phyloP scores from a whole-genome alignment of 2,329 filamentous ascomycete genomes.

The Coleophoma crateriformis region DNA sequence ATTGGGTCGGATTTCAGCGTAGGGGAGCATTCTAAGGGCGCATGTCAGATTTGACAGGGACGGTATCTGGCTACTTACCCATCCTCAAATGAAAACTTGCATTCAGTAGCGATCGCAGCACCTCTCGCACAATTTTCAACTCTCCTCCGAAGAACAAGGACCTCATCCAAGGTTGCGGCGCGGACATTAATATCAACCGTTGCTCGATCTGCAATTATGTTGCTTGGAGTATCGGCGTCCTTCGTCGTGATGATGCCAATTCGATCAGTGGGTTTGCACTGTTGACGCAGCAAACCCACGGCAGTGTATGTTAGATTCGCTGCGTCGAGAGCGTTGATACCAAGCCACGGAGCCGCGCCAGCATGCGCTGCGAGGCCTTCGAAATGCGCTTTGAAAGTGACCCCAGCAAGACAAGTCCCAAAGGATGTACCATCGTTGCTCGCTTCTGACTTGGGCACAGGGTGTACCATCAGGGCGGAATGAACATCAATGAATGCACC shows the following conservation, averaged over 20 bases:
- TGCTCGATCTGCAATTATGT: background rate
- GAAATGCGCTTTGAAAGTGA: conserved; percentile 5
- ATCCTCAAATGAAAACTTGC: conserved; percentile 1
- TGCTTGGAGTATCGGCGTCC: background rate
- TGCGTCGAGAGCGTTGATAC: conserved; percentile 35
- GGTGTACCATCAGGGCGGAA: conserved; percentile 33
- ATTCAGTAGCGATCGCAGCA: conserved; percentile 5
- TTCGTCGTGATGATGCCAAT: conserved; percentile 20
- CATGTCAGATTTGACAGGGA: background rate
- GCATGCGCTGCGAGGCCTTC: conserved; percentile 25
- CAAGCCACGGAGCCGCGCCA: conserved; percentile 27
- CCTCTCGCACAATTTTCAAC: conserved; percentile 5
- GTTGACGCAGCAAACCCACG: conserved; percentile 25
- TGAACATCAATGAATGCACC: conserved; percentile 35
- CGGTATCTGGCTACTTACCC: background rate
- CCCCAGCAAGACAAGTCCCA: background rate
- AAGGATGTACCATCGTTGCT: background rate
- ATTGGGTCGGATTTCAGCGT: conserved; percentile 1
- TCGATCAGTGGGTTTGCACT: conserved; percentile 16
- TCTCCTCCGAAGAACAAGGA: background rate
- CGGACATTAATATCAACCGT: background rate
- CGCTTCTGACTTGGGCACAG: background rate
- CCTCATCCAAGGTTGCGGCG: background rate
- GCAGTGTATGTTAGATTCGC: conserved; percentile 28
- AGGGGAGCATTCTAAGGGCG: background rate